Evolutionary conservation across 768 basidiomycete species (phyloP).

Genomic region (Gelatoporia subvermispora): DNA sequence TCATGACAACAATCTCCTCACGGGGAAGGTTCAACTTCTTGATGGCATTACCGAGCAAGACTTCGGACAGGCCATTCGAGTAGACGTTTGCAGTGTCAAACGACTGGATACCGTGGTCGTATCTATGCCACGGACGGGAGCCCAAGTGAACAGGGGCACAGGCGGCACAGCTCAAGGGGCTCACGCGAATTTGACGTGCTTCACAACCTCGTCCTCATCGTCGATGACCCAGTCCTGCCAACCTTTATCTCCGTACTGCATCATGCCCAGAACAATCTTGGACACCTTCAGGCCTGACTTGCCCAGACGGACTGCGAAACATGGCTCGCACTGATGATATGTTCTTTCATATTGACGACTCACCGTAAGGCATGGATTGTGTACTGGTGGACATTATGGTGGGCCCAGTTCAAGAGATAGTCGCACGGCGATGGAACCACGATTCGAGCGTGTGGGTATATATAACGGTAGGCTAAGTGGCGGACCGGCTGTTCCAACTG

Average conservation of each 20-base stretch:
- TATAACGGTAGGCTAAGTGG: no score
- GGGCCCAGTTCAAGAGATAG: no score
- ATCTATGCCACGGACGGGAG: conserved; percentile 16
- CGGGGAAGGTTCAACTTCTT: conserved; percentile 38
- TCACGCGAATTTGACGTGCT: conserved; percentile 36
- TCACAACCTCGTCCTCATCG: conserved; percentile 29
- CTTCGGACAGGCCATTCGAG: conserved; percentile 36
- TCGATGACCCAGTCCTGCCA: conserved; percentile 35
- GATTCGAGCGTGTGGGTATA: no score
- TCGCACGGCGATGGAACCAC: no score
- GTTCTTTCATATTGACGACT: no score
- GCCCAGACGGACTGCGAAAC: conserved; percentile 35
- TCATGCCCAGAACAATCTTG: conserved; percentile 31
- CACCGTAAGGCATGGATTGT: no score
- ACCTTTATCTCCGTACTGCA: conserved; percentile 20
- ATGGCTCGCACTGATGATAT: background rate
- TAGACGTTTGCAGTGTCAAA: conserved; percentile 34
- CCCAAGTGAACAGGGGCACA: no score
- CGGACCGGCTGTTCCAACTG: no score
- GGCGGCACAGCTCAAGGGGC: conserved; percentile 1
- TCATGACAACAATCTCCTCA: conserved; percentile 41
- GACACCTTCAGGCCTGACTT: conserved; percentile 37
- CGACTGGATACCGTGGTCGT: conserved; percentile 33
- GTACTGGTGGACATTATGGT: no score
- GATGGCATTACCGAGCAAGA: conserved; percentile 42